A percentile compares a stretch with the other conserved stretches of the same genome.
phyloP scores from a whole-genome alignment of 345 rosid species.

The Brassica cretica region DNA sequence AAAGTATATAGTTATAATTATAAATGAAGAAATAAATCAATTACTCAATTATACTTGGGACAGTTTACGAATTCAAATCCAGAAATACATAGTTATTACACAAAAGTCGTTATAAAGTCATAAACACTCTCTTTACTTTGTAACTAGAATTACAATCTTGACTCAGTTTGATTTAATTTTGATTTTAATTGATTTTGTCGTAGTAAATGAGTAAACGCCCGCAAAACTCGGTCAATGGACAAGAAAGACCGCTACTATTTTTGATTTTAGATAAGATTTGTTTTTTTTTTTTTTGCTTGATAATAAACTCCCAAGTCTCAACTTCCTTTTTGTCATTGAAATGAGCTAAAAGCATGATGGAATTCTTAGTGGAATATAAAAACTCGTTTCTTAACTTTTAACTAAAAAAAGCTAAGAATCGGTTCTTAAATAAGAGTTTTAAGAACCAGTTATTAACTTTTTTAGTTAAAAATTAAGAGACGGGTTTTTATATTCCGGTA shows the following conservation, averaged over 20 bases:
- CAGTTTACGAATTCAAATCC: not conserved
- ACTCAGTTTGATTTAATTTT: slow-evolving; percentile 14
- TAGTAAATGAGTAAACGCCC: slow-evolving; percentile 26
- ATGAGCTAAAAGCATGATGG: too few relatives aligned
- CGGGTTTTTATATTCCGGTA: too few relatives aligned
- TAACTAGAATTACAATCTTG: slow-evolving; percentile 26
- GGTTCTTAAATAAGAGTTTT: too few relatives aligned
- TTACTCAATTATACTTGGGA: not conserved
- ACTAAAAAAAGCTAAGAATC: too few relatives aligned
- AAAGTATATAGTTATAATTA: not conserved
- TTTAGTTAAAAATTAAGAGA: too few relatives aligned
- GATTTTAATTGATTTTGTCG: not conserved
- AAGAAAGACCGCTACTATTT: slow-evolving; percentile 29
- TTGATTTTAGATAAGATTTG: slow-evolving; percentile 7
- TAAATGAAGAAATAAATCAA: not conserved
- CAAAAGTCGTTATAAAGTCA: not conserved
- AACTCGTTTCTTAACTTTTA: too few relatives aligned
- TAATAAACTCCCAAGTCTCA: not conserved
- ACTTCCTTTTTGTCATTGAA: not conserved
- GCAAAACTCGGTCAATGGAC: slow-evolving; percentile 33
- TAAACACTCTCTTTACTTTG: not conserved
- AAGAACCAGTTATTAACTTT: too few relatives aligned
- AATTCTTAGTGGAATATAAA: too few relatives aligned
- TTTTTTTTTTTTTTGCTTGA: not conserved
- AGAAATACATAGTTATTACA: not conserved